These are phyloP conservation scores for Gaillardinia entomophila DNA, from an alignment of 805 yeast species.

Conservation along the genomic window DNA sequence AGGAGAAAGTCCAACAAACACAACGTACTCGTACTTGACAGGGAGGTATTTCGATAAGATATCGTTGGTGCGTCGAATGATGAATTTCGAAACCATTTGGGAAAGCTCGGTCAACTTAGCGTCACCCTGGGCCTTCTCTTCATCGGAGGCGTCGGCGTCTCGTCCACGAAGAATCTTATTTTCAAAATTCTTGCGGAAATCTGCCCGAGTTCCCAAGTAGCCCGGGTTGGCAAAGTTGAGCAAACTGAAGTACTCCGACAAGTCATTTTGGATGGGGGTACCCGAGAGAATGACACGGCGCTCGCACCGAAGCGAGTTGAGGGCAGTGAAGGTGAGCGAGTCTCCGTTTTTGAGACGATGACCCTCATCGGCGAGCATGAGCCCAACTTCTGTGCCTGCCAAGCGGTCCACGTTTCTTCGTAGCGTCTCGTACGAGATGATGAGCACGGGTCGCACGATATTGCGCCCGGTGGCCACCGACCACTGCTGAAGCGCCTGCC, in stretches of 20 bases:
- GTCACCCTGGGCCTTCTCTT: constrained; percentile 67
- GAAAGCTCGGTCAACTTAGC: constrained; percentile 64
- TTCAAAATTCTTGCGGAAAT: constrained; percentile 83
- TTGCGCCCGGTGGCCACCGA: constrained; percentile 82
- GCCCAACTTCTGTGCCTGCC: constrained; percentile 74
- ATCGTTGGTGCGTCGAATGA: constrained; percentile 93
- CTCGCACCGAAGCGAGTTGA: constrained; percentile 76
- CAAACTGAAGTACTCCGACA: constrained; percentile 88
- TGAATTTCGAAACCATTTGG: constrained; percentile 75
- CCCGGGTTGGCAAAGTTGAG: constrained; percentile 94
- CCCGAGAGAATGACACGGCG: constrained; percentile 92
- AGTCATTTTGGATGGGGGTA: constrained; percentile 94
- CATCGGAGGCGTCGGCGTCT: constrained; percentile 83
- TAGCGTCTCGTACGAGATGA: constrained; percentile 90
- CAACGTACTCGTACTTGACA: constrained; percentile 92
- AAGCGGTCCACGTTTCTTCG: constrained; percentile 77
- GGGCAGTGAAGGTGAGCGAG: constrained; percentile 81
- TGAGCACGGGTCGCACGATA: constrained; percentile 87
- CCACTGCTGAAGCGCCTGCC: constrained; percentile 71
- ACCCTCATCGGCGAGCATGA: constrained; percentile 52
- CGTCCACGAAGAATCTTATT: constrained; percentile 74
- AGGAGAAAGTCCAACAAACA: constrained; percentile 80
- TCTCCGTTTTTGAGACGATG: constrained; percentile 63
- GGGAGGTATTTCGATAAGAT: constrained; percentile 91
- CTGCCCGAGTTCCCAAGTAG: constrained; percentile 73